Evolutionary conservation across 768 basidiomycete species (phyloP), one percentile per base, ranked within the genome.

Genomic region (Lactarius psammicola): DNA sequence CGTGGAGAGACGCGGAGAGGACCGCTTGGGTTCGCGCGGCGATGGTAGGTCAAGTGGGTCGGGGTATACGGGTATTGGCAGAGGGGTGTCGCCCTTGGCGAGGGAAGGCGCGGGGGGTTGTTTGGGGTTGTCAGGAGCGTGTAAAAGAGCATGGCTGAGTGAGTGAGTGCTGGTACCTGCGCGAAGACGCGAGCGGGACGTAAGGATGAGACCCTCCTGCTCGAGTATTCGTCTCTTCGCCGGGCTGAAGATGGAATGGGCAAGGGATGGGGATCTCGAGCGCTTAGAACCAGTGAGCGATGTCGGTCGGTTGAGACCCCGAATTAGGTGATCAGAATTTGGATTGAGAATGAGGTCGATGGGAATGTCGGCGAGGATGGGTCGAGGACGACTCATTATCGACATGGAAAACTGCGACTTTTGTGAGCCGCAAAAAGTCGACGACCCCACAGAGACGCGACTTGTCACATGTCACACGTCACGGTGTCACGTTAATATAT

Each of bases 141-240:
- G 59, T 28, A 58, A 66, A 67, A 55, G 20, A 7, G 57, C 6
- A 23, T 20, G 44, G 33, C 49, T 55, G 38, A 26, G 51, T 8
- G 67, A 56, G 49, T 38, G 56, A 2, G 18, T n/a, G 42, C 26
- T 42, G n/a, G 56, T 51, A 31, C 28, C 26, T 17, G 67, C 30
- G 53, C 46, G 51, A 31, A 63, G 56, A 11, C 36, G 64, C 46
- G 69, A 59, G 26, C 63, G 62, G 13, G 64, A 44, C 20, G 69
- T 59, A 53, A 34, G 51, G 13, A 70, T 53, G 54, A 66, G 62
- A 42, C 68, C 62, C 59, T 69, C 69, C 44, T 70, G 69, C 58
- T 56, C 69, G 33, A 70, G 68, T 31, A 70, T 70, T 11, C 69
- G 69, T 18, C 69, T 65, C 55, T 70, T 70, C 23, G 68, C 68